These are phyloP conservation scores for Blastobotrys indianensis DNA, from an alignment of 1,139 yeast species.

Conservation along the genomic window DNA sequence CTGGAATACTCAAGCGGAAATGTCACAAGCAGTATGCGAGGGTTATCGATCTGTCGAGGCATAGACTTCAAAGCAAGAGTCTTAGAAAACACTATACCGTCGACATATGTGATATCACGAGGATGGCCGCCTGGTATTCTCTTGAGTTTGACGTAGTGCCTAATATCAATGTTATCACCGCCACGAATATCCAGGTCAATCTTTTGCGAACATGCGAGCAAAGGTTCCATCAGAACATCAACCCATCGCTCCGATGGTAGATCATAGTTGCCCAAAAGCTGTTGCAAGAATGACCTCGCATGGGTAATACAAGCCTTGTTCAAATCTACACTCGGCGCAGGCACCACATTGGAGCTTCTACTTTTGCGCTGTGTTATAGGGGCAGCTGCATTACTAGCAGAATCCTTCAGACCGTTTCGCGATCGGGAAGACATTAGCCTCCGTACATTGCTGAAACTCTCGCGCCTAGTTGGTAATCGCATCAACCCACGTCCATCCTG, in stretches of 20 bases:
- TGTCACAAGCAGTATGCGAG: constrained; percentile 75
- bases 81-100: constrained; percentile 84
- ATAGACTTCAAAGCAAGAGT: constrained; percentile 75
- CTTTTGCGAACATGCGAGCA: constrained; percentile 41
- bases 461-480: constrained; percentile 25
- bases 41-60: constrained; percentile 58
- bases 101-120: constrained; percentile 54
- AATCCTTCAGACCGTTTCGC: constrained; percentile 5
- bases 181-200: constrained; percentile 51
- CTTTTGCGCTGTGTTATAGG: neutral
- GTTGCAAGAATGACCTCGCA: constrained; percentile 45
- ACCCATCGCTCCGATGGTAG: constrained; percentile 48
- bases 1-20: constrained; percentile 85
- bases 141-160: constrained; percentile 83
- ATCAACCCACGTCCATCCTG: constrained; percentile 20
- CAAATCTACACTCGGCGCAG: constrained; percentile 27
- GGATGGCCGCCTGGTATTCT: constrained; percentile 67
- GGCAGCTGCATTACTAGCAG: neutral
- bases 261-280: constrained; percentile 55
- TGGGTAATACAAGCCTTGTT: constrained; percentile 40
- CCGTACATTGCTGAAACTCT: constrained; percentile 19
- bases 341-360: constrained; percentile 10
- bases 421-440: constrained; percentile 10
- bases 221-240: constrained; percentile 40
- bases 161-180: constrained; percentile 75